These are phyloP conservation scores for Globisporangium nagaii DNA, from an alignment of 352 stramenopile genomes.

Conservation along the genomic window DNA sequence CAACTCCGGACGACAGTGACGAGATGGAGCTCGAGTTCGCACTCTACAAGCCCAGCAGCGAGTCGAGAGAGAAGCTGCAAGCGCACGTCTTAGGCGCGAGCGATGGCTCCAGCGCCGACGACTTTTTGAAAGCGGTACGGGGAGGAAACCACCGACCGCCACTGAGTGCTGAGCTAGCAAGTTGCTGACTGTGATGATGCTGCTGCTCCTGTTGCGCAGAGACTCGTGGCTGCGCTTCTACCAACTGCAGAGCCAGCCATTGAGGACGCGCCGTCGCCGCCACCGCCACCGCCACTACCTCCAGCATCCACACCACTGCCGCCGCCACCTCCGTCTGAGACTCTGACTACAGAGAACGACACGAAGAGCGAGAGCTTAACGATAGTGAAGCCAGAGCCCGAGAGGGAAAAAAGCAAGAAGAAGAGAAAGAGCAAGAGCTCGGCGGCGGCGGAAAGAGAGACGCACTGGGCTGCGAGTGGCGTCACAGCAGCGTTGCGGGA, in stretches of 20 bases:
- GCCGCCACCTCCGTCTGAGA: not conserved
- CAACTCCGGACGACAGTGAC: not conserved
- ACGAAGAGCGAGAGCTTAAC: not conserved
- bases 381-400: not conserved
- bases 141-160: not conserved
- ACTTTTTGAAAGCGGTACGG: conserved; percentile 46
- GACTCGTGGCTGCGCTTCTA: conserved; percentile 14
- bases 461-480: conserved; percentile 21
- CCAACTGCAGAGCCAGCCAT: not conserved
- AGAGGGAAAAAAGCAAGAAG: not conserved
- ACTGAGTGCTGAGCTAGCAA: not conserved
- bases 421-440: not conserved
- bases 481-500: conserved; percentile 24
- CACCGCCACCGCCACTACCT: not conserved
- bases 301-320: not conserved
- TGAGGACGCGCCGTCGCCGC: not conserved
- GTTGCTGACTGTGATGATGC: not conserved
- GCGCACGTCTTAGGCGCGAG: conserved; percentile 4
- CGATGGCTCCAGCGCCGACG: conserved; percentile 17
- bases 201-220: not conserved
- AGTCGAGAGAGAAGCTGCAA: not conserved
- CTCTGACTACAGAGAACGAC: not conserved
- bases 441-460: not conserved
- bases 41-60: conserved; percentile 5
- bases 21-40: not conserved